A percentile compares a stretch with the other conserved stretches of the same genome.
These are phyloP conservation scores for Syncephalastrum sp. DNA, from an alignment of 371 early-diverging fungal genomes.

Conservation along the genomic window DNA sequence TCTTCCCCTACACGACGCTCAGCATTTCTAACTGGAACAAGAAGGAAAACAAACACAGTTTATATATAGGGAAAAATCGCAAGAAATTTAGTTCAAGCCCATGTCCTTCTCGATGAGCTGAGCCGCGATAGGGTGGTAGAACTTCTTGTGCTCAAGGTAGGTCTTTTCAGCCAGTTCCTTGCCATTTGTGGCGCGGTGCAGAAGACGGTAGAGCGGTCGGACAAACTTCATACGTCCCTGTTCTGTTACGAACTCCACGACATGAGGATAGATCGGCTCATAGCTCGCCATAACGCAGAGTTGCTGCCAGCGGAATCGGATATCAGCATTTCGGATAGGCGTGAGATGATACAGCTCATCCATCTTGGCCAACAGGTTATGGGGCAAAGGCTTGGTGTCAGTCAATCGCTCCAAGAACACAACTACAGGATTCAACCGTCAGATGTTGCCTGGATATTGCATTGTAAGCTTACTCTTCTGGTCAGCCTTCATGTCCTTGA, in stretches of 20 bases:
- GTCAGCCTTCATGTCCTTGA: slow-evolving; percentile 64
- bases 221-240: slow-evolving; percentile 98
- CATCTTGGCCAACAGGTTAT: slow-evolving; percentile 62
- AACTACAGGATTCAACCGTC: slow-evolving; percentile 29
- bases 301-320: slow-evolving; percentile 86
- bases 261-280: slow-evolving; percentile 72
- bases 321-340: slow-evolving; percentile 77
- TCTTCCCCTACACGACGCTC: no score
- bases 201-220: slow-evolving; percentile 72
- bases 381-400: slow-evolving; percentile 68
- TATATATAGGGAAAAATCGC: no score
- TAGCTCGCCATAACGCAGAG: slow-evolving; percentile 79
- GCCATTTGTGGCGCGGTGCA: slow-evolving; percentile 68
- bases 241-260: slow-evolving; percentile 75
- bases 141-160: slow-evolving; percentile 72
- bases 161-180: slow-evolving; percentile 77
- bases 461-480: slow-evolving; percentile 63
- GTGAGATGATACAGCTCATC: slow-evolving; percentile 76
- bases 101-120: slow-evolving; percentile 82
- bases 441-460: not conserved
- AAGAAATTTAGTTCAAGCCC: slow-evolving; percentile 33
- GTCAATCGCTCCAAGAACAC: slow-evolving; percentile 84
- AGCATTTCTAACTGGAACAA: no score
- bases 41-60: no score
- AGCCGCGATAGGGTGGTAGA: slow-evolving; percentile 95